Conservation (phyloP, 2,329 filamentous ascomycete genomes). For the Scleromitrula shiraiana region DNA sequence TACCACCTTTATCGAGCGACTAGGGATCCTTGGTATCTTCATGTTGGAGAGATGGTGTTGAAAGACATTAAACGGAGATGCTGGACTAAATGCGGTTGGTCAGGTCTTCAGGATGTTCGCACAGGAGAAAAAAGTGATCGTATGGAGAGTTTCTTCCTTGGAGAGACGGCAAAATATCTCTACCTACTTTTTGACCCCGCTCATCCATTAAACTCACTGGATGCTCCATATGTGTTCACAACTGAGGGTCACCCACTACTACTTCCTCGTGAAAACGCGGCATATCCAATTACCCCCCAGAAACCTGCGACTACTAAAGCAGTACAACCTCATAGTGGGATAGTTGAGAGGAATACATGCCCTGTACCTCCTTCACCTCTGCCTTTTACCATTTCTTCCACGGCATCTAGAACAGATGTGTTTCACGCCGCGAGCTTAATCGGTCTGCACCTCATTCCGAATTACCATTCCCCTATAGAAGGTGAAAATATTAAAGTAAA, state of each 20-base stretch:
- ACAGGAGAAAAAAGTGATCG: slow-evolving; percentile 83
- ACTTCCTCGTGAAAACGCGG: slow-evolving; percentile 50
- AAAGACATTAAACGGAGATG: slow-evolving; percentile 82
- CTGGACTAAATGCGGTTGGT: slow-evolving; percentile 88
- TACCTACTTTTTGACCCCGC: slow-evolving; percentile 81
- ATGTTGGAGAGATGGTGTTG: slow-evolving; percentile 92
- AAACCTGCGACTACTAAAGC: slow-evolving; percentile 18
- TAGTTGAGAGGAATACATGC: slow-evolving; percentile 46
- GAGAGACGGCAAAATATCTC: slow-evolving; percentile 93
- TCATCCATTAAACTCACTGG: slow-evolving; percentile 81
- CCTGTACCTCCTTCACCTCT: slow-evolving; percentile 50
- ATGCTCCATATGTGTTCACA: slow-evolving; percentile 85
- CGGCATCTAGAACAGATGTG: slow-evolving; percentile 70
- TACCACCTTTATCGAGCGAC: slow-evolving; percentile 95
- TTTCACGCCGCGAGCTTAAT: slow-evolving; percentile 86
- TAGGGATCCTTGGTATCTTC: slow-evolving; percentile 89
- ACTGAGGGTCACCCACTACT: slow-evolving; percentile 93
- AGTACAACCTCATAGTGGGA: slow-evolving; percentile 31
- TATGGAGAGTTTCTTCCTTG: slow-evolving; percentile 98
- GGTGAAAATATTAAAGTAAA: slow-evolving; percentile 7
- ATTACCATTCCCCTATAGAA: slow-evolving; percentile 47
- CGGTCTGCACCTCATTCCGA: slow-evolving; percentile 69
- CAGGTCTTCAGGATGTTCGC: slow-evolving; percentile 74
- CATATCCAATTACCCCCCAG: slow-evolving; percentile 7
- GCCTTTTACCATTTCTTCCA: slow-evolving; percentile 68